Evolutionary conservation across 495 filamentous ascomycete genomes (phyloP), one percentile per base, ranked within the genome.

Genomic region (Penicillium turbatum): DNA sequence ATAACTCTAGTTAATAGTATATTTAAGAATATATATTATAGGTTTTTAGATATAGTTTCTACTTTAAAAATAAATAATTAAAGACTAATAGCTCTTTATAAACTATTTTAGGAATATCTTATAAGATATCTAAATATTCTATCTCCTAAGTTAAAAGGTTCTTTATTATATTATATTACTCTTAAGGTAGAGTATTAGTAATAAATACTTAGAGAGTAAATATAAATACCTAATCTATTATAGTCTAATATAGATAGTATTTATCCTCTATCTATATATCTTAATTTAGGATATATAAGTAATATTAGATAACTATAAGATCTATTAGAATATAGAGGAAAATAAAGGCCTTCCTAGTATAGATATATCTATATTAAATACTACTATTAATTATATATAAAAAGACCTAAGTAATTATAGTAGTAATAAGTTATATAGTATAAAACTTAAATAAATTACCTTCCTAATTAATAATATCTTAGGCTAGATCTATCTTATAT

Each of bases 341-440:
- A 54, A 80, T 56, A 54, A 76, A 72, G 38, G 68, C 66, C 63
- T 79, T 64, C 24, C 71, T 74, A 4, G 73, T 79, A 38, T 56
- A 68, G 37, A 79, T 65, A 46, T 74, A 77, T 10, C 76, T 69
- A 50, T 76, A 72, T 58, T 65, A 63, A 48, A 75, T 56, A 21
- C 68, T 62, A 46, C 61, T 68, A 41, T 65, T 54, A 21, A 77
- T 64, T 70, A 81, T 80, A 52, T 78, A 77, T 34, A 62, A 73
- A 67, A 76, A 79, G 39, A 72, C 66, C 54, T 77, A 70, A 51
- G 70, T 76, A 49, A 74, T 54, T 36, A 78, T 68, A 31, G 74
- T 69, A 15, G 72, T 60, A 21, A 61, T 59, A 27, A 72, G 62
- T 51, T 42, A 53, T 11, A 66, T 69, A 15, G 66, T 57, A 56